These are phyloP conservation scores for Blastocystis sp. DNA, from an alignment of 352 stramenopile species.

Conservation along the genomic window DNA sequence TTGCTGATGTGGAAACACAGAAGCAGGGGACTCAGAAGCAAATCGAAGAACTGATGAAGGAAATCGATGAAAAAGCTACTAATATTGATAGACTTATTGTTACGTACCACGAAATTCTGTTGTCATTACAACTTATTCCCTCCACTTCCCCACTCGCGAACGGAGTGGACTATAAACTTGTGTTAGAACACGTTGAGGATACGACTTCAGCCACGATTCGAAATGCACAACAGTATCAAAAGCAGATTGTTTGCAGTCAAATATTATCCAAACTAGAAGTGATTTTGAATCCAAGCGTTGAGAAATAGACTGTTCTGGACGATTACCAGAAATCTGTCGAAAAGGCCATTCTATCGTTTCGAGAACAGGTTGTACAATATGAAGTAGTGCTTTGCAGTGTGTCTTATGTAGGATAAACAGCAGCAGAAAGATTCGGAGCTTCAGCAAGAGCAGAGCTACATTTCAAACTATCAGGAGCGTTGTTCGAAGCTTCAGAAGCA, in stretches of 20 bases:
- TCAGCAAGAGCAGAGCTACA: not conserved
- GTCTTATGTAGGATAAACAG: conserved; percentile 1
- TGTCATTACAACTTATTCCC: not conserved
- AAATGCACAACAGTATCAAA: conserved; percentile 24
- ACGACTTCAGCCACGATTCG: not conserved
- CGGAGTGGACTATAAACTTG: not conserved
- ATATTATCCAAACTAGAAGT: not conserved
- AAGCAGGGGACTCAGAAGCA: not conserved
- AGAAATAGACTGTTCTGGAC: not conserved
- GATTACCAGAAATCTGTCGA: not conserved
- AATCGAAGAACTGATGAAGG: not conserved
- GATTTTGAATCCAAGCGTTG: not conserved
- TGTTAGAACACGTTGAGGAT: conserved; percentile 38
- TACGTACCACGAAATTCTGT: not conserved
- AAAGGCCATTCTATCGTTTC: not conserved
- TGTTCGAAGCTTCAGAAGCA: not conserved
- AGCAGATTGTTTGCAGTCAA: not conserved
- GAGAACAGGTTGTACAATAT: conserved; percentile 9
- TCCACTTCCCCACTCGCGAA: not conserved
- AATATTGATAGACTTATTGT: not conserved
- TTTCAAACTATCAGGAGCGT: not conserved
- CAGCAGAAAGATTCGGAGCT: conserved; percentile 33
- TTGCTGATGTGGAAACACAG: not conserved
- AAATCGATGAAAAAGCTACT: conserved; percentile 5
- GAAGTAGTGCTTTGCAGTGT: not conserved